Conservation (phyloP, 768 basidiomycete species). For the Suillus subaureus region DNA sequence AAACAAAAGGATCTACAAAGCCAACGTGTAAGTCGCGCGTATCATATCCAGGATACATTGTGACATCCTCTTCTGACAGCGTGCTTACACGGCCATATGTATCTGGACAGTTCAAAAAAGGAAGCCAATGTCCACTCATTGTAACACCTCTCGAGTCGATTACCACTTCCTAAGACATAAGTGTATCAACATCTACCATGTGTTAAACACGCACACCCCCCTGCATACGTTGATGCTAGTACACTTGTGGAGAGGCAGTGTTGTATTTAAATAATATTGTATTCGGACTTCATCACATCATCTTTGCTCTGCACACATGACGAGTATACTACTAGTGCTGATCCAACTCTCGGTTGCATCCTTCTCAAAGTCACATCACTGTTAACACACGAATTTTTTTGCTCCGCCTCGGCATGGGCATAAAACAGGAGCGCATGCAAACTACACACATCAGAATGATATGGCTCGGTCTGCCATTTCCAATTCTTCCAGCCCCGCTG, state of each 20-base stretch:
- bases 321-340: not conserved
- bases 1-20: constrained; percentile 53
- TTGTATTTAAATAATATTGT: not conserved
- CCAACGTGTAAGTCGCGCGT: constrained; percentile 57
- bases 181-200: not conserved
- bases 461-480: too few relatives aligned
- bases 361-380: not conserved
- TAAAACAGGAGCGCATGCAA: too few relatives aligned
- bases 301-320: not conserved
- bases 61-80: constrained; percentile 32
- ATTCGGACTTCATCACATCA: not conserved
- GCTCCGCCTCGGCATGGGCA: too few relatives aligned
- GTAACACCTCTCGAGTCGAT: constrained; percentile 34
- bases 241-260: not conserved
- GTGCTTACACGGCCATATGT: constrained; percentile 70
- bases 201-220: not conserved
- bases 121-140: constrained; percentile 63
- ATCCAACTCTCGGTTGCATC: not conserved
- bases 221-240: not conserved
- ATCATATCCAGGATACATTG: constrained; percentile 6
- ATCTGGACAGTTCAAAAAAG: constrained; percentile 51
- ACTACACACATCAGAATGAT: too few relatives aligned
- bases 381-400: not conserved
- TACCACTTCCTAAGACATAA: not conserved
- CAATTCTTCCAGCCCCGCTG: too few relatives aligned